Evolutionary conservation across 805 yeast species (phyloP), one percentile per base, ranked within the genome.

Genomic region (Nakazawaea wickerhamii): DNA sequence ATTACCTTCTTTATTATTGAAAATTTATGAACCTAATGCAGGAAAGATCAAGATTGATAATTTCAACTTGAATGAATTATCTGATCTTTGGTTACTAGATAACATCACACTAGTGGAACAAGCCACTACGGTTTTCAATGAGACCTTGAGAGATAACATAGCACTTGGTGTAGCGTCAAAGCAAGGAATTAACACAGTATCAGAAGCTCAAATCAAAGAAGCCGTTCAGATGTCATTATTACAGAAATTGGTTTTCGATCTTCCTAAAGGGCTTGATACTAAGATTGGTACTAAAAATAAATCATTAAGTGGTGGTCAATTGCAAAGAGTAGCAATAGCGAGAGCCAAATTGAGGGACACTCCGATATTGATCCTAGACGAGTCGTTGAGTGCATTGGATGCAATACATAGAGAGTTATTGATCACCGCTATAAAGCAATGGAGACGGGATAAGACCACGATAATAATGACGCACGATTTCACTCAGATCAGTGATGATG

Each of bases 241-340:
- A 10, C 63, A 65, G 1, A 71, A 71, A 1, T 60, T 84, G 2
- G 57, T 84, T 0, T 51, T 54, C 4, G 63, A 60, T 25, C 56
- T 82, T 1, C 78, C 82, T 0, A 55, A 73, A 4, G 87, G 90
- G 0, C 27, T 77, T 3, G 69, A 82, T 14, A 76, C 85, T 0
- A 47, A 55, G 3, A 48, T 86, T 7, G 75, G 79, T 0, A 52
- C 55, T 2, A 61, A 65, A 0, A 50, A 53, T 10, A 75, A 77
- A 3, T 53, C 68, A 2, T 63, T 91, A 7, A 86, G 96, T 49
- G 98, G 98, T 4, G 99, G 99, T 0, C 96, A 93, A 58, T 75
- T 71, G 43, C 99, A 93, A 60, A 67, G 90, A 47, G 68, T 93
- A 2, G 84, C 91, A 0, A 54, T 93, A 22, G 96, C 98, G 0